phyloP scores from a whole-genome alignment of 805 yeast genomes.

The Kluyveromyces aestuarii region DNA sequence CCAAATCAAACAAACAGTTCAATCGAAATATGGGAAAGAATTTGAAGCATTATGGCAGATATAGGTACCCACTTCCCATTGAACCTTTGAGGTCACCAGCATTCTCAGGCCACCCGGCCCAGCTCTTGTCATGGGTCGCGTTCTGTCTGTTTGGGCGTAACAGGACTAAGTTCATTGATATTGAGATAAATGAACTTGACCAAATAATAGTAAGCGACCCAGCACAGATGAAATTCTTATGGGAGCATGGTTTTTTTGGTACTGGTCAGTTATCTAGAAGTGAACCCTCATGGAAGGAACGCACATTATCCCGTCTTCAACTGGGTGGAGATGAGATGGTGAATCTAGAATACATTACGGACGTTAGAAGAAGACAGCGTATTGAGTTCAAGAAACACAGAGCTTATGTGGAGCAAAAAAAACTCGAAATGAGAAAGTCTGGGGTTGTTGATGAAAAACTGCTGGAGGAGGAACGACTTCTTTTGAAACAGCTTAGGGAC shows the following conservation, averaged over 20 bases:
- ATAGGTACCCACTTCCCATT: conserved; percentile 52
- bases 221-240: conserved; percentile 45
- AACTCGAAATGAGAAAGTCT: conserved; percentile 32
- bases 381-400: conserved; percentile 63
- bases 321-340: conserved; percentile 28
- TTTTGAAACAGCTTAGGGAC: conserved; percentile 25
- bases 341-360: conserved; percentile 68
- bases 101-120: conserved; percentile 58
- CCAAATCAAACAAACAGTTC: background rate
- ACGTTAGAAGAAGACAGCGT: conserved; percentile 61
- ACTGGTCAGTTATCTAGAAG: conserved; percentile 84
- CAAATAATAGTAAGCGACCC: conserved; percentile 17
- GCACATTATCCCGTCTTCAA: conserved; percentile 47
- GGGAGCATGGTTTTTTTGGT: conserved; percentile 89
- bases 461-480: conserved; percentile 26
- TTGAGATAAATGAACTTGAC: conserved; percentile 1
- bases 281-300: conserved; percentile 82
- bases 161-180: conserved; percentile 9
- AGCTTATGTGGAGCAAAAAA: conserved; percentile 44
- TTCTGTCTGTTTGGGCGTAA: conserved; percentile 1
- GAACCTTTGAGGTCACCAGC: conserved; percentile 42
- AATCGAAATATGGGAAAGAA: background rate
- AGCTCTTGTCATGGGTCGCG: conserved; percentile 43
- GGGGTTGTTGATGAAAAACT: conserved; percentile 28
- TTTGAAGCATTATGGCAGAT: conserved; percentile 19